Evolutionary conservation across 768 basidiomycete genomes (phyloP), one percentile per base, ranked within the genome.

Genomic region (Dacryopinax primogenitus): DNA sequence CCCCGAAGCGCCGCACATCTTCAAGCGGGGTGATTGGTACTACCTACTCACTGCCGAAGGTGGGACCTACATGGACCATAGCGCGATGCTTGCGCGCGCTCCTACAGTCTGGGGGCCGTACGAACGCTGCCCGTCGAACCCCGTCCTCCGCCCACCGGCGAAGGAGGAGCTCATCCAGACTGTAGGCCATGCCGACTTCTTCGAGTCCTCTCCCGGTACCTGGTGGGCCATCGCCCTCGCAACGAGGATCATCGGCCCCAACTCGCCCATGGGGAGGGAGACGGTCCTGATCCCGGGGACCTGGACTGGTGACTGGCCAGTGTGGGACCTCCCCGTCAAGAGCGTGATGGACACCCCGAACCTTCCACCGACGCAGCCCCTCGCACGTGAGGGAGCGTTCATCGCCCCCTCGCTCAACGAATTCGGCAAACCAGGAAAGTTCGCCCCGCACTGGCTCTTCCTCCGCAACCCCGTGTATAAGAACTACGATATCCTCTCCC

Each of bases 21-120:
- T 68, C 66, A 65, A 68, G 34, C 66, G 66, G 47, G 71, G 72
- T 37, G 70, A 64, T 0, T 62, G 11, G 28, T 77, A 76, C 65
- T 78, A 78, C 70, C 71, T 78, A 11, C 65, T 76, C 66, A 72
- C 74, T 6, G 77, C 77, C 1, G 76, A 76, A 67, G 77, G 76
- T 69, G 70, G 69, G 7, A 73, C 72, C 26, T 66, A 71, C 44
- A 62, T n/a, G 44, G 47, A 64, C 39, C 66, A 70, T 47, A 66
- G 66, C n/a, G 68, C 68, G 47, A 64, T 72, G 44, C 73, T 76
- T 41, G 73, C 72, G 18, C 73, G 76, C 18, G 73, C 72, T n/a
- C 71, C 65, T n/a, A 58, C 62, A 65, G 73, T 71, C 44, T 68
- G 65, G 21, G 76, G 76, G 7, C 75, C 76, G 2, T 74, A 67